phyloP scores from a whole-genome alignment of 129 eudicot genomes.

The Saposhnikovia divaricata region DNA sequence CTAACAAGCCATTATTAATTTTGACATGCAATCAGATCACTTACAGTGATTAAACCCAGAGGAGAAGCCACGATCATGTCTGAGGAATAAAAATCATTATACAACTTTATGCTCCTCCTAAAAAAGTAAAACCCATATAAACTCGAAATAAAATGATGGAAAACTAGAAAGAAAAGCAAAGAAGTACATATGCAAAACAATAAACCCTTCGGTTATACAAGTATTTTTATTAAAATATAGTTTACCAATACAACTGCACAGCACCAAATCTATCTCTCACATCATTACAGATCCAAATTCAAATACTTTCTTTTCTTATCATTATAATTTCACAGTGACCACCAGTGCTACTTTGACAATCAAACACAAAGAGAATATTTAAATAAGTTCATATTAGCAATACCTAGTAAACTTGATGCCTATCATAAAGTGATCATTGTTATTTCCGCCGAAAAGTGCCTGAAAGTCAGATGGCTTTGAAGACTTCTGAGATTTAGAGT shows the following conservation, averaged over 20 bases:
- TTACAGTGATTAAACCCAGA: constrained; percentile 77
- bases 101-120: constrained; percentile 71
- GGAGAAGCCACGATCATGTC: constrained; percentile 92
- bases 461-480: constrained; percentile 74
- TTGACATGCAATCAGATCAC: constrained; percentile 5
- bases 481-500: constrained; percentile 33
- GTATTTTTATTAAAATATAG: neutral
- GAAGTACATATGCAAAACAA: neutral
- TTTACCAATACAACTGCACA: neutral
- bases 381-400: constrained; percentile 5
- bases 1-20: neutral
- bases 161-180: neutral
- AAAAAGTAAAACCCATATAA: constrained; percentile 7
- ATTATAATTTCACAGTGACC: neutral
- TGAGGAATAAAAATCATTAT: constrained; percentile 77
- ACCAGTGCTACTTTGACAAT: neutral
- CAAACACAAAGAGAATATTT: neutral
- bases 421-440: constrained; percentile 67
- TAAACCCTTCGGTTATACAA: neutral
- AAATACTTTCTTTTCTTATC: neutral
- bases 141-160: neutral
- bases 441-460: constrained; percentile 67
- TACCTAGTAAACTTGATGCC: constrained; percentile 85
- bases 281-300: neutral
- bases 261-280: neutral